Base-by-base conservation (phyloP, 768 basidiomycete species). In the Candolleomyces aberdarensis region DNA sequence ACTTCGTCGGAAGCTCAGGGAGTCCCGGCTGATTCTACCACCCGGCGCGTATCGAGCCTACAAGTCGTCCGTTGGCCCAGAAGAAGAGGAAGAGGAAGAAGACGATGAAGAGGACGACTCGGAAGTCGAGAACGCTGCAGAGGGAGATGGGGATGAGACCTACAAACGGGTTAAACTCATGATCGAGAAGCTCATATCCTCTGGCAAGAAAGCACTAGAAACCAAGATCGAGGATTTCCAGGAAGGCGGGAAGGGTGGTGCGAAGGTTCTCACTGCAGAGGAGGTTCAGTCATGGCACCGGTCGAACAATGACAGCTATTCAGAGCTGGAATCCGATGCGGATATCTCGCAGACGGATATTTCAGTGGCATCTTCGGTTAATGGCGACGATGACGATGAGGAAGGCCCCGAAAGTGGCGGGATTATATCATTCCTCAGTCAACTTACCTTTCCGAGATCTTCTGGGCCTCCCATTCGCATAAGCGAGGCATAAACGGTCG, bases 1-100 rank as follows among this genome's bases (percentile, higher is more conserved):
- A 46, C 79, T 96, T 17, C 85, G 88, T 14, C 85, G 92, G 36
- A 91, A 87, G 67, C 76, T 96, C 51, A 86, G 94, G 58, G 92
- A 95, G 68, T 87, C 90, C 10, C 82, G 91, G 14, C 83, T 94
- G 29, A 85, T 87, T 47, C 81, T 94, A 1, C 92, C 92, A 1
- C 91, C 91, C 3, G 78, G 72, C 29, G 74, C 83, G 0, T 92
- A 76, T 69, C 79, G 76, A 47, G 85, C 79, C 29, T 78, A 88
- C 66, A 81, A 82, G 62, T 80, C 80, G 4, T 82, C 85, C 1
- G 69, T 76, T 48, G 74, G 71, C 9, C 75, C 78, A 14, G 75
- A 80, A 36, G 80, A 82, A 31, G 72, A 74, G 1, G 72, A 70
- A 4, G 75, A 74, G 13, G 80, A 80, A n/a, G 82, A 60, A 3